Evolutionary conservation across 163 green algal genomes (phyloP).

Genomic region (Volvox carteri): DNA sequence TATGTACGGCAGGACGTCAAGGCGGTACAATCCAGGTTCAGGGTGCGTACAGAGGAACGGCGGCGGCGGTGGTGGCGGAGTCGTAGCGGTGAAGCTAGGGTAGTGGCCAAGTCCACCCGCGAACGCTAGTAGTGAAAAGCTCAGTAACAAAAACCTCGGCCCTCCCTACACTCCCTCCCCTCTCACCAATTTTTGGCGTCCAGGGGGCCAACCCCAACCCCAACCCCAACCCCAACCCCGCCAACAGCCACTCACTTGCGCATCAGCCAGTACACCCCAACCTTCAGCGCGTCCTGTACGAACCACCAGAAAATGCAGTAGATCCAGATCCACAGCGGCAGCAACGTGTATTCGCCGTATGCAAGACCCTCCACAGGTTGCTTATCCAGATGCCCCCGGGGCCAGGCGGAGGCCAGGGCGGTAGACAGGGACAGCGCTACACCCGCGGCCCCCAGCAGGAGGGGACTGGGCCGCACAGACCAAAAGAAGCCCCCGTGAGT

Average conservation of each 20-base stretch:
- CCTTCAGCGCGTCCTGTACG: conserved; percentile 85
- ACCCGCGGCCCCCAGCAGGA: conserved; percentile 76
- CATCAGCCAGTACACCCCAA: conserved; percentile 52
- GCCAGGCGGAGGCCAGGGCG: conserved; percentile 81
- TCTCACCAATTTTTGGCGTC: neutral
- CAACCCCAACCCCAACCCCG: neutral
- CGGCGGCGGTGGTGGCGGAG: too few species aligned
- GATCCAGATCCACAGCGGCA: conserved; percentile 87
- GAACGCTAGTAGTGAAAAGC: neutral
- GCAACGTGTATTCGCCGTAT: conserved; percentile 72
- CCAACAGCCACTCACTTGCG: conserved; percentile 12
- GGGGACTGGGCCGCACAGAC: conserved; percentile 61
- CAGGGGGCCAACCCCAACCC: neutral
- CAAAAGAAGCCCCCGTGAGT: conserved; percentile 87
- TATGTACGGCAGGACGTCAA: neutral
- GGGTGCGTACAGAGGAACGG: neutral
- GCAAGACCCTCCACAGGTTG: conserved; percentile 57
- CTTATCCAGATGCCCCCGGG: conserved; percentile 55
- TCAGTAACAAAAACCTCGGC: neutral
- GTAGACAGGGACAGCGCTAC: conserved; percentile 81
- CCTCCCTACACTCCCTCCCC: neutral
- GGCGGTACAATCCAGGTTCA: neutral
- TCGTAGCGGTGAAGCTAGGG: too few species aligned
- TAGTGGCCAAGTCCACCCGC: too few species aligned
- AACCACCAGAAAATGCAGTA: conserved; percentile 90